These are phyloP conservation scores for Hyaloscypha bicolor DNA, from an alignment of 495 filamentous ascomycete species.

Conservation along the genomic window DNA sequence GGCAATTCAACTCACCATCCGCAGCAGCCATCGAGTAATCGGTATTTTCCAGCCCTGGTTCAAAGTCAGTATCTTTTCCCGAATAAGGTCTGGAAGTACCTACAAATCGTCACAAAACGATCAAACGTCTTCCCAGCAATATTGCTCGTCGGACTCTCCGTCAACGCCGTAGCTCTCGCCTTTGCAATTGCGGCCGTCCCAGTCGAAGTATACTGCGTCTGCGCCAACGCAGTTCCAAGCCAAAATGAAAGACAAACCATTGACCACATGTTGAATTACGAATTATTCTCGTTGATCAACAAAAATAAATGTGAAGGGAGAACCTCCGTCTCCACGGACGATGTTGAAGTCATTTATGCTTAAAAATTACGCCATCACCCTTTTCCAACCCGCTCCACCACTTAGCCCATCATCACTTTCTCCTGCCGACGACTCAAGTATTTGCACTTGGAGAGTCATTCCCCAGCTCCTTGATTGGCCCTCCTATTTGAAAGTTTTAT, in stretches of 20 bases:
- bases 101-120: constrained; percentile 65
- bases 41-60: constrained; percentile 63
- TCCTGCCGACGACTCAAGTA: no score
- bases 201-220: constrained; percentile 23
- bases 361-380: no score
- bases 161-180: constrained; percentile 37
- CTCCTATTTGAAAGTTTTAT: no score
- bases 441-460: no score
- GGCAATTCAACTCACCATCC: constrained; percentile 26
- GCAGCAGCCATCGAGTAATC: constrained; percentile 47
- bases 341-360: no score
- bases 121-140: constrained; percentile 68
- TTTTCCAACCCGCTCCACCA: no score
- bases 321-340: no score
- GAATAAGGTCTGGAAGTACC: background rate
- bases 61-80: background rate
- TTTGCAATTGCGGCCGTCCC: constrained; percentile 17
- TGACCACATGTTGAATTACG: background rate
- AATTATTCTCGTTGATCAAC: no score
- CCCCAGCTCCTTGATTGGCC: no score
- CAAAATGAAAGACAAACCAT: background rate
- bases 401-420: no score
- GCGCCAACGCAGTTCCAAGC: constrained; percentile 1
- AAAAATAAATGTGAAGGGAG: no score
- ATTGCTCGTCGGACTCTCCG: constrained; percentile 55